A percentile compares a stretch with the other conserved stretches of the same genome.
Evolutionary conservation across 257 asterid genomes (phyloP).

Genomic region (Mitragyna speciosa): DNA sequence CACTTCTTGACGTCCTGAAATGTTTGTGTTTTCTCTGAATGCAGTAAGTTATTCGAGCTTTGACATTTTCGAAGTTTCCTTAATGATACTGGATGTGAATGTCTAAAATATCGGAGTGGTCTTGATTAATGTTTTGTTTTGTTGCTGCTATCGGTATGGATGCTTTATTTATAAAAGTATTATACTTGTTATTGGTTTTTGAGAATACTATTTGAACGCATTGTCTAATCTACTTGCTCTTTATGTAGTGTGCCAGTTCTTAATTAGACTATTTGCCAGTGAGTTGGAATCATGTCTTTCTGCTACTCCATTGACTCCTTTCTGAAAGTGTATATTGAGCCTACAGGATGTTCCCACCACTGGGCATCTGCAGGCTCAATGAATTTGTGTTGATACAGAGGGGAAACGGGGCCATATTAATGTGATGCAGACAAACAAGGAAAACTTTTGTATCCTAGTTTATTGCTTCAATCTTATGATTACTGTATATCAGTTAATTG

Average conservation of each 20-base stretch:
- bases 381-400: not conserved
- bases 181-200: not conserved
- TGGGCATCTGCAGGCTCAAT: not conserved
- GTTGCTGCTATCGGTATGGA: not conserved
- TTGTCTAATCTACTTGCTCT: slow-evolving; percentile 1
- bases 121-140: not conserved
- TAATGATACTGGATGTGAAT: not conserved
- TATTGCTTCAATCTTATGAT: not conserved
- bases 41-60: not conserved
- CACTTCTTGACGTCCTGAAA: not conserved
- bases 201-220: slow-evolving; percentile 1
- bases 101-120: not conserved
- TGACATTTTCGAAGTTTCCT: not conserved
- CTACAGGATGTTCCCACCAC: slow-evolving; percentile 65
- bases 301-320: slow-evolving; percentile 9
- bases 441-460: not conserved
- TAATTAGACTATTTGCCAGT: not conserved
- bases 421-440: not conserved
- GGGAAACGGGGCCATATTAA: not conserved
- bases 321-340: slow-evolving; percentile 23
- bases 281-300: slow-evolving; percentile 1
- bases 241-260: not conserved
- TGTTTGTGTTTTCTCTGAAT: not conserved
- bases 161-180: not conserved
- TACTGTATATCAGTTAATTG: not conserved